Percentiles rank a stretch among this genome's conserved stretches.
Evolutionary conservation across 495 filamentous ascomycete genomes (phyloP).

Genomic region (Parathielavia hyrcaniae): DNA sequence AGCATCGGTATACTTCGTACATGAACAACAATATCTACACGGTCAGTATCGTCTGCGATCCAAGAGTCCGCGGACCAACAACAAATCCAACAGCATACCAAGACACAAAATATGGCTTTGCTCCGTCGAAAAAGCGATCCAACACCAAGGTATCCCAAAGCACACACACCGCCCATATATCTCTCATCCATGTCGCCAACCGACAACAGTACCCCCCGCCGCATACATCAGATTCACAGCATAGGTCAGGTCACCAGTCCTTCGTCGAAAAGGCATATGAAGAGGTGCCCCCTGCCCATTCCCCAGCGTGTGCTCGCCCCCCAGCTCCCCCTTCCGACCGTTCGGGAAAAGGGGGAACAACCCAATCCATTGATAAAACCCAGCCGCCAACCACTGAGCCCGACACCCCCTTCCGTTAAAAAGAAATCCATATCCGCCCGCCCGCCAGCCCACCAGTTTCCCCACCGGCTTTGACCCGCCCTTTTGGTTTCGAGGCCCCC

Average conservation of each 20-base stretch:
- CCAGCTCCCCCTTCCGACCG: background rate
- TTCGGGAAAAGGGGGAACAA: background rate
- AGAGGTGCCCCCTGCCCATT: background rate
- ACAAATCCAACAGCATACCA: too few species aligned
- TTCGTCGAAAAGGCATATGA: slow-evolving; percentile 7
- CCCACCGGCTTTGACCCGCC: background rate
- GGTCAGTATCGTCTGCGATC: too few species aligned
- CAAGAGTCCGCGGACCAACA: too few species aligned
- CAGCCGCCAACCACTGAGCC: too few species aligned
- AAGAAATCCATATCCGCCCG: background rate
- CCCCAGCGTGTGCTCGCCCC: background rate
- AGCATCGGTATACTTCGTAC: too few species aligned
- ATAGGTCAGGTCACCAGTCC: background rate
- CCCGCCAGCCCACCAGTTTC: background rate
- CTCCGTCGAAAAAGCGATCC: background rate
- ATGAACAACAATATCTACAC: too few species aligned
- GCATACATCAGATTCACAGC: background rate
- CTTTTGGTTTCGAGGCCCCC: slow-evolving; percentile 3
- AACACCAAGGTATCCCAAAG: slow-evolving; percentile 1
- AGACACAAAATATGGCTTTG: too few species aligned
- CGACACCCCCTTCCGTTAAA: background rate
- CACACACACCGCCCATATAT: background rate
- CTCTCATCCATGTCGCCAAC: background rate
- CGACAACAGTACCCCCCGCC: background rate
- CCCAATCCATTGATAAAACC: too few species aligned